Conservation (phyloP, 495 filamentous ascomycete species). For the Bryoglossum gracile region DNA sequence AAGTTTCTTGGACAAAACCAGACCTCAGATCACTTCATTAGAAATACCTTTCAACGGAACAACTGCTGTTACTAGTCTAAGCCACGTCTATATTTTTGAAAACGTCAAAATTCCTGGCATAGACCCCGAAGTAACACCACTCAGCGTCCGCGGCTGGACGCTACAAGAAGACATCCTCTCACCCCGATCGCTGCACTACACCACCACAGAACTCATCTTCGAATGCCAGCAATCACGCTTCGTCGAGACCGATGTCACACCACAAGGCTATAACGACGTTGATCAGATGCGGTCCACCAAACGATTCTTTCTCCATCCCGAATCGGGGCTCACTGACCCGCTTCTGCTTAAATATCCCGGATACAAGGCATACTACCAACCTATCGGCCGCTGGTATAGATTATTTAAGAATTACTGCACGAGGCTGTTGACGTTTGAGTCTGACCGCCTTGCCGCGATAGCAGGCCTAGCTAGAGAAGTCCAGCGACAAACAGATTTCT, state of each 20-base stretch:
- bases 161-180: constrained; percentile 2
- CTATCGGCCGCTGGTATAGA: neutral
- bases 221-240: neutral
- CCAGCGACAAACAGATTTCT: neutral
- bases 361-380: neutral
- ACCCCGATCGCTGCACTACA: neutral
- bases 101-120: neutral
- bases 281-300: neutral
- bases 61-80: neutral
- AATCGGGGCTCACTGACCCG: neutral
- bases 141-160: neutral
- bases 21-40: neutral
- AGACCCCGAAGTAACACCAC: neutral
- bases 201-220: neutral
- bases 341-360: neutral
- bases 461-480: neutral
- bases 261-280: neutral
- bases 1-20: neutral
- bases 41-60: neutral
- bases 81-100: neutral
- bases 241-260: neutral
- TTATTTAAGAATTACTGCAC: neutral
- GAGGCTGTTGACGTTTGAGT: neutral
- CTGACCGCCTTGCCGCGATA: neutral
- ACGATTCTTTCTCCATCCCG: neutral